Evolutionary conservation across 768 basidiomycete species (phyloP).

Genomic region (Rhodocollybia butyracea): DNA sequence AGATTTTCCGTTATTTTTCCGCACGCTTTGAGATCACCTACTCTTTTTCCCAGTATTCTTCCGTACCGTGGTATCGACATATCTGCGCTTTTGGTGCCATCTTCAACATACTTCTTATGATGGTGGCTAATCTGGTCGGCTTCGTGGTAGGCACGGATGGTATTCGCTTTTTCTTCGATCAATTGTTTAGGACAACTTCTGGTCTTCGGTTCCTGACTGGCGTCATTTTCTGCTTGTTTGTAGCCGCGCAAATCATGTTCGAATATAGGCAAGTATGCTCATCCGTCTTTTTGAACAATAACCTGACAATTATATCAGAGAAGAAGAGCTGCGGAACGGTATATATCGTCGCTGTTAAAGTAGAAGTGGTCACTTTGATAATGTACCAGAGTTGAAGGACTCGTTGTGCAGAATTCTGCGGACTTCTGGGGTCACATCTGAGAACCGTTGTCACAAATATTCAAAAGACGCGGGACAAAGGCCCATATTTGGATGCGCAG

Average conservation of each 20-base stretch:
- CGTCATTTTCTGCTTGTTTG: slow-evolving; percentile 66
- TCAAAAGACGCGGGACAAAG: too few species aligned
- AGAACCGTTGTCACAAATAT: too few species aligned
- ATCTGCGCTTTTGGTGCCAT: slow-evolving; percentile 80
- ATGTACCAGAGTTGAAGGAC: too few species aligned
- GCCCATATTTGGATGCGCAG: too few species aligned
- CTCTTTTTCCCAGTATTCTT: slow-evolving; percentile 54
- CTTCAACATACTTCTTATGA: slow-evolving; percentile 80
- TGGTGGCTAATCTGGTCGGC: slow-evolving; percentile 89
- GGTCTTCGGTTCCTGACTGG: slow-evolving; percentile 65
- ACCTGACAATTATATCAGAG: slow-evolving; percentile 38
- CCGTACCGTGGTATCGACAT: slow-evolving; percentile 79
- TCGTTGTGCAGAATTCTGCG: too few species aligned
- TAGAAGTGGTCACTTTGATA: too few species aligned
- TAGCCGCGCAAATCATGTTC: slow-evolving; percentile 90
- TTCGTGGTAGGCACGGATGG: slow-evolving; percentile 92
- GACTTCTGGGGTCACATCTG: too few species aligned
- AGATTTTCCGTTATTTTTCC: slow-evolving; percentile 16
- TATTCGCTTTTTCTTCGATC: slow-evolving; percentile 55
- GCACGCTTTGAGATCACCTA: neutral
- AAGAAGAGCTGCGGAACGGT: slow-evolving; percentile 69
- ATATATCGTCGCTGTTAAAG: slow-evolving; percentile 51
- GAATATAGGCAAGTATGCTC: slow-evolving; percentile 73
- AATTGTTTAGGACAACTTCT: slow-evolving; percentile 61
- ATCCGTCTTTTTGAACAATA: neutral